Conservation (phyloP, 495 filamentous ascomycete species). For the Trichoderma asperelloides region DNA sequence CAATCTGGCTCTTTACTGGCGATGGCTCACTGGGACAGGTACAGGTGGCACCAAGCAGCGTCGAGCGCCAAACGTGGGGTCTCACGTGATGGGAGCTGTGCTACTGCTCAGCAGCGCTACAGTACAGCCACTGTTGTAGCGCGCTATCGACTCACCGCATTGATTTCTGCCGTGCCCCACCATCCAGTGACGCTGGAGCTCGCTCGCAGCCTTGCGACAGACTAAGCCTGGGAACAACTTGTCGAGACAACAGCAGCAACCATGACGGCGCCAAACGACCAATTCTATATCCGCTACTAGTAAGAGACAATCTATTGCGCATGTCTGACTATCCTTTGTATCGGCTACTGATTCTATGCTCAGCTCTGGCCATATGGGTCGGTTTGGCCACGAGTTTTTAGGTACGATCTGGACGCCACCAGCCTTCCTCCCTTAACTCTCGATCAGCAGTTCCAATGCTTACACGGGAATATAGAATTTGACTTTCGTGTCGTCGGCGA, state of each 20-base stretch:
- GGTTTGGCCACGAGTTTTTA: slow-evolving; percentile 97
- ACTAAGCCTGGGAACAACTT: neutral
- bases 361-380: slow-evolving; percentile 94
- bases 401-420: slow-evolving; percentile 44
- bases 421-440: neutral
- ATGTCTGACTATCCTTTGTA: neutral
- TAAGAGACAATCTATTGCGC: slow-evolving; percentile 30
- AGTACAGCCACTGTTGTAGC: neutral
- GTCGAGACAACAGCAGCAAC: slow-evolving; percentile 9
- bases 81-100: slow-evolving; percentile 4
- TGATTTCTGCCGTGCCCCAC: slow-evolving; percentile 8
- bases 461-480: slow-evolving; percentile 57
- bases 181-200: neutral
- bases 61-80: neutral
- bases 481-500: slow-evolving; percentile 91
- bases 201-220: neutral
- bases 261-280: slow-evolving; percentile 46
- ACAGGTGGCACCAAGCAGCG: slow-evolving; percentile 9
- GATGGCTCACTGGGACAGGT: slow-evolving; percentile 4
- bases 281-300: slow-evolving; percentile 98
- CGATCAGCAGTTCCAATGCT: neutral
- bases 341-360: slow-evolving; percentile 23
- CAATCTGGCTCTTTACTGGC: slow-evolving; percentile 5
- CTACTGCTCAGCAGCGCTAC: neutral
- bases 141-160: neutral